Evolutionary conservation across 148 eudicot genomes (phyloP), one percentile per base, ranked within the genome.

Genomic region (Tetragonia tetragonoides): DNA sequence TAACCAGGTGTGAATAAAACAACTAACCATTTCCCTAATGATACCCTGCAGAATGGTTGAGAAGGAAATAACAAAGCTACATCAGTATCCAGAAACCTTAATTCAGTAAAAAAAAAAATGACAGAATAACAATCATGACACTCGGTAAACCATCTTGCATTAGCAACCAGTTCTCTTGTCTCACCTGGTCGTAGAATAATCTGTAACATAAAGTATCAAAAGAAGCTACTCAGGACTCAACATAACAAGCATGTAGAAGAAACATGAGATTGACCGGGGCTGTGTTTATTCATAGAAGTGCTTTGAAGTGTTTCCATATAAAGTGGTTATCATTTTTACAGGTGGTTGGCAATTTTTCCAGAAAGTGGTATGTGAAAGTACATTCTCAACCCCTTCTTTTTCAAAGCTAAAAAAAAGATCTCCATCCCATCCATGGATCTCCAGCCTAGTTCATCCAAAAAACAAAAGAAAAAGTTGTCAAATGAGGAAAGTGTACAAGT

Each of bases 121-220:
- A 56, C 46, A 54, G 63, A 49, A 54, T 37, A 54, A 18, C 47
- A 72, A 54, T 73, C 37, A 0, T 73, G 56, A 56, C 56, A 65
- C 75, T 73, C 47, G 14, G 47, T n/a, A 73, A 73, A 73, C 75
- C 34, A 23, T 47, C 74, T 59, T 38, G 75, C 65, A 57, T 65
- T 47, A 38, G 47, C 17, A 73, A 59, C 75, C 17, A 73, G 46
- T 18, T 59, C 47, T 34, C 75, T 57, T 38, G 28, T 57, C 23
- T 73, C 65, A 73, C 75, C 44, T 73, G 15, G 65, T 56, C 17
- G 63, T 28, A 37, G 10, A 56, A n/a, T 23, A 38, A 56, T 73
- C 75, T 73, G 75, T 20, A 69, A 15, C 17, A 28, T 28, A 28
- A 28, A 28, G 34, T 28, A 53, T 49, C 21, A 21, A 51, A 24